A percentile compares a stretch with the other conserved stretches of the same genome.
Conservation (phyloP, 495 filamentous ascomycete genomes). For the Aspergillus indologenus region DNA sequence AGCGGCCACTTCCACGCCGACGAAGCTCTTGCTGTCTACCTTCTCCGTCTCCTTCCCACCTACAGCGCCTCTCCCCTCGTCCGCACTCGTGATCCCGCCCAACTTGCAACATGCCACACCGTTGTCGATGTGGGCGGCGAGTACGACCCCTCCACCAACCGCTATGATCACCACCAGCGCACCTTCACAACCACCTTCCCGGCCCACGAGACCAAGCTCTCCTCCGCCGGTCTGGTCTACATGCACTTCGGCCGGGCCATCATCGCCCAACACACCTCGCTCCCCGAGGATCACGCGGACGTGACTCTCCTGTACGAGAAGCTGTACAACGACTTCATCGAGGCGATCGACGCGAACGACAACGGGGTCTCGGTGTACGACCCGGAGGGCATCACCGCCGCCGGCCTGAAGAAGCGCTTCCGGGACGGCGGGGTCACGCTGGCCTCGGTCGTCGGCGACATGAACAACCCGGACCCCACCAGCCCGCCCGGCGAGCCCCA, state of each 20-base stretch:
- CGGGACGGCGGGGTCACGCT: constrained; percentile 76
- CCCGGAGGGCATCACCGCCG: constrained; percentile 54
- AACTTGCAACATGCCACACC: constrained; percentile 80
- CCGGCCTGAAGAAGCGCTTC: constrained; percentile 74
- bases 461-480: constrained; percentile 61
- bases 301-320: constrained; percentile 78
- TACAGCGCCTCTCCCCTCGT: constrained; percentile 74
- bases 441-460: constrained; percentile 74
- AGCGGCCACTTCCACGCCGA: constrained; percentile 98
- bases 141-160: constrained; percentile 70
- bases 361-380: constrained; percentile 88
- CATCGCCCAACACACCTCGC: constrained; percentile 64
- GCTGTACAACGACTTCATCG: constrained; percentile 89
- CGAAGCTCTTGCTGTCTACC: constrained; percentile 95
- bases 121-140: constrained; percentile 95
- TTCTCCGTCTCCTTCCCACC: constrained; percentile 82
- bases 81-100: constrained; percentile 78
- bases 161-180: constrained; percentile 97
- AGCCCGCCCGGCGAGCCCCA: constrained; percentile 55
- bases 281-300: constrained; percentile 59
- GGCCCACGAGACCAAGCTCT: constrained; percentile 77
- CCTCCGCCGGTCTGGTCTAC: constrained; percentile 88
- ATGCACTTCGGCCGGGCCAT: constrained; percentile 89
- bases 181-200: constrained; percentile 80
- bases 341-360: constrained; percentile 95